These are phyloP conservation scores for Omphalea diandra DNA, from an alignment of 441 rosid species.

Conservation along the genomic window DNA sequence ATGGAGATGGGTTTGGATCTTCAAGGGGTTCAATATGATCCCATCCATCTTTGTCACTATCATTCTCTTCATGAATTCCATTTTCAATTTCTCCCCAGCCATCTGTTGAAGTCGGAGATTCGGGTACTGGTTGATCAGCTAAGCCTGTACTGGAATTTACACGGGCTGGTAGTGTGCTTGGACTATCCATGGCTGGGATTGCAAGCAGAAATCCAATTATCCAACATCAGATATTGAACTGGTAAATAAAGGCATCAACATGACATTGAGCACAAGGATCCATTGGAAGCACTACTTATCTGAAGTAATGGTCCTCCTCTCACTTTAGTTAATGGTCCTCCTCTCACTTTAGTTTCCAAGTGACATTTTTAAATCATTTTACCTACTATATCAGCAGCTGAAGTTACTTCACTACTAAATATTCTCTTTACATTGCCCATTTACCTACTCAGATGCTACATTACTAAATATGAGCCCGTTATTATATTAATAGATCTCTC, in stretches of 20 bases:
- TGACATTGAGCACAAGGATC: not conserved
- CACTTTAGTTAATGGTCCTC: not conserved
- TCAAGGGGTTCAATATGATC: constrained; percentile 94
- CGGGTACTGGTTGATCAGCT: constrained; percentile 69
- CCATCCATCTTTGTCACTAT: constrained; percentile 91
- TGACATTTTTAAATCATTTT: not conserved
- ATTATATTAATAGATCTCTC: not conserved
- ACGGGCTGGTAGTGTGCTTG: constrained; percentile 48
- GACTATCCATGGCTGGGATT: constrained; percentile 51
- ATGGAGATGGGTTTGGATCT: constrained; percentile 80
- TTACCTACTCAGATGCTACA: not conserved
- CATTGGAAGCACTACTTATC: too few relatives aligned
- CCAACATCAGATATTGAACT: constrained; percentile 19
- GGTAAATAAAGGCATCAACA: constrained; percentile 5
- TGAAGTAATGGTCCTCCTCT: not conserved
- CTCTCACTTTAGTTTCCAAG: not conserved
- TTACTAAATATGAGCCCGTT: not conserved
- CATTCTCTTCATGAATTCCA: constrained; percentile 71
- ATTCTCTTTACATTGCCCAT: not conserved
- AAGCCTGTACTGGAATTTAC: constrained; percentile 69
- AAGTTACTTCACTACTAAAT: not conserved
- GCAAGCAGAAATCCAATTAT: constrained; percentile 29
- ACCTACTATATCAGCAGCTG: not conserved
- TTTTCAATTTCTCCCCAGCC: constrained; percentile 99
- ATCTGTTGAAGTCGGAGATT: constrained; percentile 93